Evolutionary conservation across 768 basidiomycete species (phyloP).

Genomic region (Amanita phalloides): DNA sequence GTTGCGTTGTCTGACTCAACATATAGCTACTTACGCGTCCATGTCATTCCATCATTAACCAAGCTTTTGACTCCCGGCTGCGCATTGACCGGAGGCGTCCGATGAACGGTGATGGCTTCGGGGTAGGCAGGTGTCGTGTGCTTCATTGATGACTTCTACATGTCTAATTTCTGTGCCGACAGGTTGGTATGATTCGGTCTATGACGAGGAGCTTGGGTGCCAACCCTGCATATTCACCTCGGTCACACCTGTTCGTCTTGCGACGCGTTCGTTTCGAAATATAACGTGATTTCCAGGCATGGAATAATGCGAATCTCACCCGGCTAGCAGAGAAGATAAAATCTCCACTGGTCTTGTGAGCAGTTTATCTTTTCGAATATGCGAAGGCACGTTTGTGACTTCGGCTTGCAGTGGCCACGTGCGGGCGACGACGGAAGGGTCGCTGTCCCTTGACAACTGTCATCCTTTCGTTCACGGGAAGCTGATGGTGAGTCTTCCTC

Average conservation of each 20-base stretch:
- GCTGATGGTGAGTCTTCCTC: conserved; percentile 60
- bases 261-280: background rate
- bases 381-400: background rate
- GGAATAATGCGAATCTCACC: conserved; percentile 93
- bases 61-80: conserved; percentile 90
- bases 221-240: conserved; percentile 96
- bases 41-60: conserved; percentile 93
- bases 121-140: conserved; percentile 55
- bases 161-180: background rate
- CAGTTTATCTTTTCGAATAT: conserved; percentile 7
- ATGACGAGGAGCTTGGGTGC: conserved; percentile 71
- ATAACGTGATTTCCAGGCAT: conserved; percentile 45
- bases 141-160: background rate
- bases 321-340: conserved; percentile 96
- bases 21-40: conserved; percentile 81
- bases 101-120: conserved; percentile 96
- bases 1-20: conserved; percentile 3
- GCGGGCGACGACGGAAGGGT: conserved; percentile 86
- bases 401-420: conserved; percentile 64
- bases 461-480: conserved; percentile 92
- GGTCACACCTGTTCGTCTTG: conserved; percentile 66
- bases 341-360: conserved; percentile 89
- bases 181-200: conserved; percentile 93
- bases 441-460: conserved; percentile 87
- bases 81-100: conserved; percentile 72